Conservation (phyloP, 441 rosid genomes). For the Erodium chrysanthum region DNA sequence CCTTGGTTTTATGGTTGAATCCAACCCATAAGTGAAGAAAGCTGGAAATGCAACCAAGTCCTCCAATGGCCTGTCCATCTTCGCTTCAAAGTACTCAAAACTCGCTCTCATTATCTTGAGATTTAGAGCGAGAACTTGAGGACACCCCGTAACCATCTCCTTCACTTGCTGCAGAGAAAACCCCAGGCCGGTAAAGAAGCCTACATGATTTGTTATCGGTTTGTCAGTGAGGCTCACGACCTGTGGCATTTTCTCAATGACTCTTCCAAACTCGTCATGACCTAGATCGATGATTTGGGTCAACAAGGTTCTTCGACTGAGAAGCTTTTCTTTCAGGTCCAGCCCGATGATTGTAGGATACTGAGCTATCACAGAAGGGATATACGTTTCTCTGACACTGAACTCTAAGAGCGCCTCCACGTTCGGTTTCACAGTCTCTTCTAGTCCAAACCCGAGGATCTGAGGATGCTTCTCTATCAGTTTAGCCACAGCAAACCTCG, state of each 20-base stretch:
- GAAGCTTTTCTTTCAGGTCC: slow-evolving; percentile 55
- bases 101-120: slow-evolving; percentile 65
- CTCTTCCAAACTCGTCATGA: slow-evolving; percentile 50
- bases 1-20: slow-evolving; percentile 72
- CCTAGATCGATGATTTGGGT: slow-evolving; percentile 37
- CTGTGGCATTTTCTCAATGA: slow-evolving; percentile 88
- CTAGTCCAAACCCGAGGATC: slow-evolving; percentile 66
- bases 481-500: slow-evolving; percentile 78
- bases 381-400: slow-evolving; percentile 39
- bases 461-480: slow-evolving; percentile 76
- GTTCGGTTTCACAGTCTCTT: slow-evolving; percentile 52
- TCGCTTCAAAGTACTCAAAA: slow-evolving; percentile 51
- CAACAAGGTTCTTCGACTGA: slow-evolving; percentile 45
- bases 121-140: slow-evolving; percentile 78
- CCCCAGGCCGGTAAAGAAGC: slow-evolving; percentile 54
- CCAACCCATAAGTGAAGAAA: slow-evolving; percentile 71
- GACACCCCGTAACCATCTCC: slow-evolving; percentile 70
- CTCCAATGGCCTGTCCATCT: slow-evolving; percentile 68
- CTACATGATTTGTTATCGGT: slow-evolving; percentile 56
- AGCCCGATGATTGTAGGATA: slow-evolving; percentile 79
- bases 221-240: slow-evolving; percentile 49
- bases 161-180: slow-evolving; percentile 50
- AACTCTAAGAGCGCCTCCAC: slow-evolving; percentile 51
- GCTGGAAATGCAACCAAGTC: slow-evolving; percentile 78
- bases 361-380: slow-evolving; percentile 75